phyloP scores from a whole-genome alignment of 495 filamentous ascomycete species.

The Penicillium pulvis region DNA sequence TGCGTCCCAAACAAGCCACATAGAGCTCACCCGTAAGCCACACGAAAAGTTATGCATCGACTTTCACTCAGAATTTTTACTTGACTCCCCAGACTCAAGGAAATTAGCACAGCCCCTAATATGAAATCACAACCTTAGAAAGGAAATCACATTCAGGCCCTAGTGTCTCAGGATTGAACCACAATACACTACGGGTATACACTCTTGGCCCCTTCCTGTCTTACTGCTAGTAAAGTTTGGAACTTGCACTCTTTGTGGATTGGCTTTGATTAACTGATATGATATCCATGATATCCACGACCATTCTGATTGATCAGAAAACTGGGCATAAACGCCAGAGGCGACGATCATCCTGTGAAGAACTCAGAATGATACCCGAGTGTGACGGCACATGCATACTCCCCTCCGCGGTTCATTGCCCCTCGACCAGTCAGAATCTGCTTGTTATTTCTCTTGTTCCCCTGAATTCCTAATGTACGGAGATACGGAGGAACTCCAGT shows the following conservation, averaged over 20 bases:
- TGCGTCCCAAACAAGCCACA: conserved; percentile 19
- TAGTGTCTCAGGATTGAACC: not conserved
- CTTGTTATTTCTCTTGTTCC: no score
- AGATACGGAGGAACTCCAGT: no score
- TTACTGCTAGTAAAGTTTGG: not conserved
- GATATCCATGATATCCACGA: conserved; percentile 2
- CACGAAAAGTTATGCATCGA: conserved; percentile 3
- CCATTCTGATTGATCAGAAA: conserved; percentile 11
- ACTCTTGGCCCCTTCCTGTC: not conserved
- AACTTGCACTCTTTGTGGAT: not conserved
- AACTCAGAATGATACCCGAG: conserved; percentile 6
- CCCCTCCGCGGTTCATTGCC: not conserved
- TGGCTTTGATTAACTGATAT: not conserved
- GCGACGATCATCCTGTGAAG: conserved; percentile 14
- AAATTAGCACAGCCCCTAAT: not conserved
- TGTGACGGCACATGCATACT: conserved; percentile 12
- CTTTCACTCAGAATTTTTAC: no score
- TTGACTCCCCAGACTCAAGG: no score
- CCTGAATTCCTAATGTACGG: not conserved
- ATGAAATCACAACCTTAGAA: not conserved
- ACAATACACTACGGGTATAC: not conserved
- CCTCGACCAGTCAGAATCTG: not conserved
- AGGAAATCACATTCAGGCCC: not conserved
- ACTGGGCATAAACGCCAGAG: conserved; percentile 10
- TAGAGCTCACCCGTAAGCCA: conserved; percentile 12